These are phyloP conservation scores for Helminthosporium solani DNA, from an alignment of 2,329 filamentous ascomycete genomes.

Conservation along the genomic window DNA sequence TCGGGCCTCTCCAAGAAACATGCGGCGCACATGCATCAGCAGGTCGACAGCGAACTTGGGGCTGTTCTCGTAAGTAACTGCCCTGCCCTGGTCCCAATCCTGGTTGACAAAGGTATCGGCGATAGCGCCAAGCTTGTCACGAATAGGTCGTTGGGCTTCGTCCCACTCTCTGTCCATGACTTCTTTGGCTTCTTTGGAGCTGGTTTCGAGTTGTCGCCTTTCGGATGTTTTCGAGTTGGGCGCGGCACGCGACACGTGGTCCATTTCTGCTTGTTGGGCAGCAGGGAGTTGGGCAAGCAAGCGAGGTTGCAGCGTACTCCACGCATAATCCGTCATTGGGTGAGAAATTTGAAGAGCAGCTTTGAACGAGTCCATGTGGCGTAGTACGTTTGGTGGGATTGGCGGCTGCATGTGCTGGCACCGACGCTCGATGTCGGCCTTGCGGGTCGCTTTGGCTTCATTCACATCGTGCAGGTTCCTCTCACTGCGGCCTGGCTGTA, in stretches of 20 bases:
- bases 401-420: slow-evolving; percentile 67
- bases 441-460: slow-evolving; percentile 63
- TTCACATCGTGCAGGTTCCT: slow-evolving; percentile 64
- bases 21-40: slow-evolving; percentile 64
- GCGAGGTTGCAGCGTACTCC: slow-evolving; percentile 67
- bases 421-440: slow-evolving; percentile 69
- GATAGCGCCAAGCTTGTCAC: slow-evolving; percentile 63
- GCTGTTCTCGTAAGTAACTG: slow-evolving; percentile 63
- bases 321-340: slow-evolving; percentile 67
- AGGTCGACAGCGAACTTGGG: slow-evolving; percentile 72
- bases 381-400: slow-evolving; percentile 61
- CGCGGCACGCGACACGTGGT: slow-evolving; percentile 51
- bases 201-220: slow-evolving; percentile 50
- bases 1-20: slow-evolving; percentile 64
- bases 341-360: slow-evolving; percentile 69
- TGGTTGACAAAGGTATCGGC: slow-evolving; percentile 70
- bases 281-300: slow-evolving; percentile 65
- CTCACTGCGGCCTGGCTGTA: slow-evolving; percentile 41
- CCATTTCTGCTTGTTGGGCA: slow-evolving; percentile 59
- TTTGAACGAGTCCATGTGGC: slow-evolving; percentile 72
- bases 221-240: slow-evolving; percentile 51
- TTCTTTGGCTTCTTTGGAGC: slow-evolving; percentile 56
- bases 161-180: slow-evolving; percentile 70
- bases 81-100: slow-evolving; percentile 64
- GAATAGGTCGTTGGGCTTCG: slow-evolving; percentile 66